Percentiles rank a stretch among this genome's conserved stretches.
phyloP scores from a whole-genome alignment of 1,284 basidiomycete genomes.

The Taiwanofungus camphoratus region DNA sequence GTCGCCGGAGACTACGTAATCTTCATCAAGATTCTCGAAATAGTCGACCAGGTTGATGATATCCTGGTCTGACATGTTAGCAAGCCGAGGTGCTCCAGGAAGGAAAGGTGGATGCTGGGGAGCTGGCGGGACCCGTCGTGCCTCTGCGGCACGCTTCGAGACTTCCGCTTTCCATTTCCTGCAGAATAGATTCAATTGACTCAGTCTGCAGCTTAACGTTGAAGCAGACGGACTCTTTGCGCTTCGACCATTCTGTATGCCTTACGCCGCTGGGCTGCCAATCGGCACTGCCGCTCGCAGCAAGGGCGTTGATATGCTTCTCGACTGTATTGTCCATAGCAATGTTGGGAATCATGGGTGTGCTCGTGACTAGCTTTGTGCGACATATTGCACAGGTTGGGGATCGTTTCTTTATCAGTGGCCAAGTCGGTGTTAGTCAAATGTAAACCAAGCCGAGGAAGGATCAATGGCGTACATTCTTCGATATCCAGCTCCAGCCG shows the following conservation, averaged over 20 bases:
- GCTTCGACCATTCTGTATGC: conserved; percentile 20
- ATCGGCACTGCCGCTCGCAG: conserved; percentile 20
- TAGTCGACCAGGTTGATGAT: neutral
- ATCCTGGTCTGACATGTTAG: neutral
- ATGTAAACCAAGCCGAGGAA: no score
- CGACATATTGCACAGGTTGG: conserved; percentile 31
- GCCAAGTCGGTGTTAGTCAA: no score
- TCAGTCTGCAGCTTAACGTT: no score
- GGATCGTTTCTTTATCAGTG: conserved; percentile 11
- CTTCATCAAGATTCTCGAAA: neutral
- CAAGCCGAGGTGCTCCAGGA: neutral
- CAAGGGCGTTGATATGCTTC: conserved; percentile 23
- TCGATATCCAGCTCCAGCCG: conserved; percentile 24
- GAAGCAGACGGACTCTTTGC: conserved; percentile 27
- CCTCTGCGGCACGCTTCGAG: conserved; percentile 2
- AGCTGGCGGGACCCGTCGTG: no score
- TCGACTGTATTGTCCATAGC: conserved; percentile 26
- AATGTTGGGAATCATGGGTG: conserved; percentile 29
- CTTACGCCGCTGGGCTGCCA: conserved; percentile 24
- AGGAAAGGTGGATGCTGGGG: neutral
- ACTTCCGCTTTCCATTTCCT: conserved; percentile 11
- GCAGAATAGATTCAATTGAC: no score
- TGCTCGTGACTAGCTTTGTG: conserved; percentile 12
- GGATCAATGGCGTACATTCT: conserved; percentile 17
- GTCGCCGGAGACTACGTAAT: neutral